These are phyloP conservation scores for Annulohypoxylon truncatum DNA, from an alignment of 2,329 filamentous ascomycete genomes.

Conservation along the genomic window DNA sequence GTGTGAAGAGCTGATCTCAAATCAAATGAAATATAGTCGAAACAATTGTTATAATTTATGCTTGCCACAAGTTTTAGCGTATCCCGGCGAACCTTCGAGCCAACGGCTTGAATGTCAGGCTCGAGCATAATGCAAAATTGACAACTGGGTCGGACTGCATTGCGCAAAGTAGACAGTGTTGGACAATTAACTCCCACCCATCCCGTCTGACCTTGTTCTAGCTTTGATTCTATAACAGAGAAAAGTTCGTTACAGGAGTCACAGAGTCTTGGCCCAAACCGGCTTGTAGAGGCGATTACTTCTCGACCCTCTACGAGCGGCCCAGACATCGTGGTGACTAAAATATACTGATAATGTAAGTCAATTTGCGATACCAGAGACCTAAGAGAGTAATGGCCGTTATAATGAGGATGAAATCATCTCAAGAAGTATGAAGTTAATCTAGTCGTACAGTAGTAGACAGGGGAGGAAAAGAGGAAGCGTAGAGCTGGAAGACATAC, in stretches of 20 bases:
- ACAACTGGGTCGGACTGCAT: slow-evolving; percentile 10
- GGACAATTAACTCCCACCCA: neutral
- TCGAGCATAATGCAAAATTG: slow-evolving; percentile 5
- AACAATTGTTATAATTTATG: neutral
- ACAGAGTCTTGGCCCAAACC: slow-evolving; percentile 14
- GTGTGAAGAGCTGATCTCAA: neutral
- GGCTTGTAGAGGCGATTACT: neutral
- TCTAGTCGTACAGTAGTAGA: too few relatives aligned
- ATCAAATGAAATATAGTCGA: too few relatives aligned
- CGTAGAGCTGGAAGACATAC: too few relatives aligned
- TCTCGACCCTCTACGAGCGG: neutral
- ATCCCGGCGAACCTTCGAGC: neutral
- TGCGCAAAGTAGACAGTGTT: slow-evolving; percentile 1
- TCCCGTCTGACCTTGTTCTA: neutral
- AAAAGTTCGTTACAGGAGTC: slow-evolving; percentile 8
- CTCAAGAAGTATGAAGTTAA: too few relatives aligned
- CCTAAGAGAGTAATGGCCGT: neutral
- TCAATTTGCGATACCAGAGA: too few relatives aligned
- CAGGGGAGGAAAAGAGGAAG: too few relatives aligned
- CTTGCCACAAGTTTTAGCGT: neutral
- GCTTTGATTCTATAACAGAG: neutral
- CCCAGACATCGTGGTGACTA: neutral
- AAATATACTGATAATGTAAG: too few relatives aligned
- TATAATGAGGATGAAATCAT: too few relatives aligned
- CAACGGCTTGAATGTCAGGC: neutral